Evolutionary conservation across 345 rosid species (phyloP).

Genomic region (Rhizophora mangle): DNA sequence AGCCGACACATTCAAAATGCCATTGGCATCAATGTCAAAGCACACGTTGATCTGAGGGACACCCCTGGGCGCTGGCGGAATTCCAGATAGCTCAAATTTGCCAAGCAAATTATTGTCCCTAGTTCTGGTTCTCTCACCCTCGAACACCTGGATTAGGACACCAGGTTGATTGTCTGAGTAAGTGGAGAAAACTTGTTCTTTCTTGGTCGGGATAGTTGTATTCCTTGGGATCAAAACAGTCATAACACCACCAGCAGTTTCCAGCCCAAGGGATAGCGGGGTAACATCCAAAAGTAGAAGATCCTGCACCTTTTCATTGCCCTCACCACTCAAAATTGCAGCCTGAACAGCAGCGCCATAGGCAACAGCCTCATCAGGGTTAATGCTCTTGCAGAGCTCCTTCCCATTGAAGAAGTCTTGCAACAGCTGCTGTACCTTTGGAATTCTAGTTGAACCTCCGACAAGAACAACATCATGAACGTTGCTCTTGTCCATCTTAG

Average conservation of each 20-base stretch:
- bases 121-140: slow-evolving; percentile 42
- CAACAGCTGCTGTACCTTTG: slow-evolving; percentile 45
- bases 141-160: slow-evolving; percentile 37
- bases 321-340: slow-evolving; percentile 36
- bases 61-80: slow-evolving; percentile 43
- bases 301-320: slow-evolving; percentile 37
- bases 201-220: slow-evolving; percentile 41
- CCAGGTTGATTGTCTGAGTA: slow-evolving; percentile 41
- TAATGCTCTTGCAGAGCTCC: slow-evolving; percentile 48
- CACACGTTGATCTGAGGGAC: slow-evolving; percentile 42
- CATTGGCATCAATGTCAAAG: slow-evolving; percentile 38
- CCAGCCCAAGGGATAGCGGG: slow-evolving; percentile 36
- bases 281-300: slow-evolving; percentile 37
- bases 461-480: slow-evolving; percentile 52
- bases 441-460: slow-evolving; percentile 58
- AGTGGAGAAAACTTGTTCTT: slow-evolving; percentile 40
- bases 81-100: slow-evolving; percentile 41
- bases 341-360: slow-evolving; percentile 48
- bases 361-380: slow-evolving; percentile 46
- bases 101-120: slow-evolving; percentile 38
- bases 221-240: slow-evolving; percentile 40
- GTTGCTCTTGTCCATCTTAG: slow-evolving; percentile 47
- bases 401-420: slow-evolving; percentile 43
- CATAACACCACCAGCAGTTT: slow-evolving; percentile 43
- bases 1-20: slow-evolving; percentile 35